Conservation (phyloP, 768 basidiomycete species). For the Hygrophoropsis aurantiaca region DNA sequence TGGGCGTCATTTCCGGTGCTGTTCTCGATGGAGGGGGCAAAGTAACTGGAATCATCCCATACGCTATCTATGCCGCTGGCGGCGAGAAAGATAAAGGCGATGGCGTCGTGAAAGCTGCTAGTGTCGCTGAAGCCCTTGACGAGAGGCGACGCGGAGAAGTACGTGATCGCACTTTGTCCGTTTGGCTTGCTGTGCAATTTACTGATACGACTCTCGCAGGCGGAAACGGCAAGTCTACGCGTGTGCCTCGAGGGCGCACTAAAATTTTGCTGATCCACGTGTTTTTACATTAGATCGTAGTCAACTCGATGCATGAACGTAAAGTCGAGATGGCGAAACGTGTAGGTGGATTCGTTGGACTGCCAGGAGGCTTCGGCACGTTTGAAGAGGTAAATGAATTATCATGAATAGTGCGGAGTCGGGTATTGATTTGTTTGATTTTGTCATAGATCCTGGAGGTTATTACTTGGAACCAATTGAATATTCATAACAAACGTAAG, state of each 20-base stretch:
- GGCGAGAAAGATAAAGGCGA: conserved; percentile 57
- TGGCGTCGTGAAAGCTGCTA: conserved; percentile 16
- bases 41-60: conserved; percentile 78
- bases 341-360: conserved; percentile 76
- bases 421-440: neutral
- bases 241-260: conserved; percentile 6
- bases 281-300: conserved; percentile 52
- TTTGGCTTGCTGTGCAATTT: conserved; percentile 11
- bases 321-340: conserved; percentile 90
- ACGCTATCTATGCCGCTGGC: conserved; percentile 67
- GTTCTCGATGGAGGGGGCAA: conserved; percentile 63
- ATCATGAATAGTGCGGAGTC: neutral
- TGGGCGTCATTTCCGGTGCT: conserved; percentile 77
- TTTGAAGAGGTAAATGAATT: conserved; percentile 74
- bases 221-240: conserved; percentile 30
- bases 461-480: conserved; percentile 91
- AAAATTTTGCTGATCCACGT: neutral
- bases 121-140: conserved; percentile 22
- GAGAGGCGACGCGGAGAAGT: conserved; percentile 36
- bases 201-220: conserved; percentile 10
- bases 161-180: conserved; percentile 12
- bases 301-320: conserved; percentile 84
- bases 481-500: conserved; percentile 83
- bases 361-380: conserved; percentile 95
- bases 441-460: conserved; percentile 75